These are phyloP conservation scores for Ascochyta viciae-villosae DNA, from an alignment of 2,329 filamentous ascomycete species.

Conservation along the genomic window DNA sequence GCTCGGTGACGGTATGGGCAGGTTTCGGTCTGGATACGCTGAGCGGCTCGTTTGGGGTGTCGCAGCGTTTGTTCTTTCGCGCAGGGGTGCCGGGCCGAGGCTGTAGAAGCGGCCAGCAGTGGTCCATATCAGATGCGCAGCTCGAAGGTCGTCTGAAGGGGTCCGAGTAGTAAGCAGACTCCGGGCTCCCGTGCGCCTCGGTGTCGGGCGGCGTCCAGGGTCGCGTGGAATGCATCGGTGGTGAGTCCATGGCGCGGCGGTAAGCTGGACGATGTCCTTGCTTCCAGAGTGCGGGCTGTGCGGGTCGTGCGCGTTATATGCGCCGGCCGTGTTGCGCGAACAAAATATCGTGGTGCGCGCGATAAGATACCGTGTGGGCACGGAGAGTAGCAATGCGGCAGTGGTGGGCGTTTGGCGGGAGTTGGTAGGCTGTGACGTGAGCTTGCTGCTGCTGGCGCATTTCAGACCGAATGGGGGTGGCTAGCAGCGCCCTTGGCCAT, in stretches of 20 bases:
- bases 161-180: constrained; percentile 32
- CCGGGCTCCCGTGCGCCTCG: constrained; percentile 22
- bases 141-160: constrained; percentile 24
- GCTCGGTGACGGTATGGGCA: constrained; percentile 22
- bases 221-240: constrained; percentile 29
- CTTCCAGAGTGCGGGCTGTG: constrained; percentile 7
- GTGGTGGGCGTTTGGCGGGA: constrained; percentile 3
- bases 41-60: constrained; percentile 22
- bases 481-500: constrained; percentile 3
- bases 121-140: constrained; percentile 18
- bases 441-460: constrained; percentile 1
- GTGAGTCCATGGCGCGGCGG: constrained; percentile 30
- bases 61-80: constrained; percentile 15
- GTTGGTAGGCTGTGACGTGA: constrained; percentile 21
- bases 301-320: constrained; percentile 9
- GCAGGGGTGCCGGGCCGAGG: constrained; percentile 9
- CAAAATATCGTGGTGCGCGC: constrained; percentile 9
- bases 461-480: constrained; percentile 7
- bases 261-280: constrained; percentile 18
- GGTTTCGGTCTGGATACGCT: constrained; percentile 25
- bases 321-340: constrained; percentile 8
- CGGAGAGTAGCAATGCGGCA: constrained; percentile 15
- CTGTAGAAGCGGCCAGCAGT: constrained; percentile 19
- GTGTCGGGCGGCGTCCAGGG: constrained; percentile 44
- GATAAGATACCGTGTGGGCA: neutral